Evolutionary conservation across 1,284 basidiomycete species (phyloP).

Genomic region (Microbotryum intermedium): DNA sequence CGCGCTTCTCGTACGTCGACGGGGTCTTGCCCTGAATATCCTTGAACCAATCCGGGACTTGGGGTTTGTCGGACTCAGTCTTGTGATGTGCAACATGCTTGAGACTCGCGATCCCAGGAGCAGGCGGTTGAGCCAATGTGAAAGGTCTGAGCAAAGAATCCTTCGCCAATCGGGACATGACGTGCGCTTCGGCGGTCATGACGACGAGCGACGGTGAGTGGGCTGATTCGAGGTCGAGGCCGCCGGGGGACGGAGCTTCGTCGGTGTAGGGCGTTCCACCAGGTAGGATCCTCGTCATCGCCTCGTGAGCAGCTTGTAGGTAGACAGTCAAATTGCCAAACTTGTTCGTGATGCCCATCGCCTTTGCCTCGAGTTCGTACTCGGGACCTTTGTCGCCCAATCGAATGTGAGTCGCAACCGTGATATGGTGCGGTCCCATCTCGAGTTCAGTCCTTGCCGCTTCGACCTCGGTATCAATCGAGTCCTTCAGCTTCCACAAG

Average conservation of each 20-base stretch:
- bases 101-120: neutral
- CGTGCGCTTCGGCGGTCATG: conserved; percentile 16
- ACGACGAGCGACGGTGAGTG: conserved; percentile 10
- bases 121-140: conserved; percentile 9
- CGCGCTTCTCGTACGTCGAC: neutral
- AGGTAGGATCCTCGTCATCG: neutral
- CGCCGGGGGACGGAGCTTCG: neutral
- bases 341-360: conserved; percentile 19
- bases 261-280: neutral
- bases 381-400: conserved; percentile 18
- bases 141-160: conserved; percentile 3
- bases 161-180: neutral
- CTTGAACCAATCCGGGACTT: neutral
- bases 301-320: conserved; percentile 17
- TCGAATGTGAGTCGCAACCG: conserved; percentile 1
- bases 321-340: conserved; percentile 20
- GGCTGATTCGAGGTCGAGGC: conserved; percentile 1
- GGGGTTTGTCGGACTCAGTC: too few relatives aligned
- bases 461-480: neutral
- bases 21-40: neutral
- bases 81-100: too few relatives aligned
- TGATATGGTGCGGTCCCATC: neutral
- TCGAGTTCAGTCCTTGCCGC: neutral
- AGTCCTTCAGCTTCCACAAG: conserved; percentile 5
- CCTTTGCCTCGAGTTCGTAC: conserved; percentile 14